Base-by-base conservation (phyloP, 2,329 filamentous ascomycete species). In the Ophiostoma tasmaniense region DNA sequence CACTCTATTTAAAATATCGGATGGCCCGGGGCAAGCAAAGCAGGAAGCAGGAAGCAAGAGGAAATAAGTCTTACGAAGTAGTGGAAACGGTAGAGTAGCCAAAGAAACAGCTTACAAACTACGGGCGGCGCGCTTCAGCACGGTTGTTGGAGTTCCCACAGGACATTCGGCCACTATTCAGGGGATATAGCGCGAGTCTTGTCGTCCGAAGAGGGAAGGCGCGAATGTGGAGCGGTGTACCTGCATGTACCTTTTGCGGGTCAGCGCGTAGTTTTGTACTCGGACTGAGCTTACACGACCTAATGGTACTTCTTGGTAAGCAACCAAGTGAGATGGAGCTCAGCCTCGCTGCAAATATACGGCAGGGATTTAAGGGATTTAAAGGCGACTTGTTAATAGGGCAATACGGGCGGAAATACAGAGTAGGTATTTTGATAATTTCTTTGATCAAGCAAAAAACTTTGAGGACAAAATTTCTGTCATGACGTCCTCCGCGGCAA, bases 21-120 rank as follows among this genome's bases (percentile, higher is more conserved):
- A 72, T 72, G 66, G 68, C 67, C 71, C 71, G 71, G 71, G 71
- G 61, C 67, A 35, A 50, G 67, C 45, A 61, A 66, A 45, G 11
- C 45, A 52, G 13, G 20, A 64, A n/a, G n/a, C n/a, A n/a, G n/a
- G 33, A 33, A 33, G 33, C 33, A 33, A 33, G 33, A 33, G 33
- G 33, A 8, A 64, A 13, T 64, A n/a, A n/a, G n/a, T n/a, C n/a
- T n/a, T n/a, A n/a, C n/a, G n/a, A n/a, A n/a, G n/a, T n/a, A 37
- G 33, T 64, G 61, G 61, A 22, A n/a, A 37, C 30, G 30, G 61
- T 33, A 10, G 42, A 45, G 17, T 45, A 45, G 6, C 20, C 42
- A 11, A n/a, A 62, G 50, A 55, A 11, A 13, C 50, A 62, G 30
- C 59, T 35, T 33, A 35, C 28, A 35, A 62, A 62, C 13, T 17